Conservation (phyloP, 1,284 basidiomycete species). For the Inonotus hispidus region DNA sequence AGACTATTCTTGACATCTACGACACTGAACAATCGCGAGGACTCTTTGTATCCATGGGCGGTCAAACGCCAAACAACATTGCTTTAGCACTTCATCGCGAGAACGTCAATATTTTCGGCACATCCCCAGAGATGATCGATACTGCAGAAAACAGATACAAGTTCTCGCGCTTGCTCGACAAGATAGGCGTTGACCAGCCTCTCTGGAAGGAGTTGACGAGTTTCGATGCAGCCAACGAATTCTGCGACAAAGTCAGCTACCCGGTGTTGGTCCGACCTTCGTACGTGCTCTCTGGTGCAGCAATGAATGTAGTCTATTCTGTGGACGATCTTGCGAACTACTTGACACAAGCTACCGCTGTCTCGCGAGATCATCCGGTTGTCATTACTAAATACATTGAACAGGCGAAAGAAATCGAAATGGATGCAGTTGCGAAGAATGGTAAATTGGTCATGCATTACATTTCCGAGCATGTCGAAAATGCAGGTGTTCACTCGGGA, state of each 20-base stretch:
- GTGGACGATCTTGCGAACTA: conserved; percentile 89
- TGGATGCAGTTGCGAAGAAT: conserved; percentile 97
- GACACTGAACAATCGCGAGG: conserved; percentile 87
- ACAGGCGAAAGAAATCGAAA: conserved; percentile 99
- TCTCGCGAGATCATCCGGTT: conserved; percentile 96
- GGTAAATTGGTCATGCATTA: conserved; percentile 99
- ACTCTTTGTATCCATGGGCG: conserved; percentile 96
- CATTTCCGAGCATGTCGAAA: conserved; percentile 99
- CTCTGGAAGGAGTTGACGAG: conserved; percentile 95
- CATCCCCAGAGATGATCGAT: conserved; percentile 99
- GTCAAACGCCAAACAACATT: conserved; percentile 98
- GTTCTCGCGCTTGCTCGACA: conserved; percentile 96
- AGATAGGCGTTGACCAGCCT: conserved; percentile 97
- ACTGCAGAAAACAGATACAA: conserved; percentile 99
- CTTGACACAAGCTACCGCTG: conserved; percentile 92
- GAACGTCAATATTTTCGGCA: conserved; percentile 97
- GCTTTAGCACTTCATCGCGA: conserved; percentile 90
- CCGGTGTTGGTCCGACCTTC: conserved; percentile 97
- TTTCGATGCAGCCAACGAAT: conserved; percentile 81
- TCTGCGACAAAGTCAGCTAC: conserved; percentile 90
- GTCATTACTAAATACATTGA: conserved; percentile 99
- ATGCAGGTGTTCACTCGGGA: conserved; percentile 96
- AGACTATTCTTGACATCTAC: conserved; percentile 97
- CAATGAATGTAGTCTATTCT: conserved; percentile 98
- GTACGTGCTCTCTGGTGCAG: conserved; percentile 96